Evolutionary conservation across 495 filamentous ascomycete species (phyloP).

Genomic region (Penicillium pancosmium): DNA sequence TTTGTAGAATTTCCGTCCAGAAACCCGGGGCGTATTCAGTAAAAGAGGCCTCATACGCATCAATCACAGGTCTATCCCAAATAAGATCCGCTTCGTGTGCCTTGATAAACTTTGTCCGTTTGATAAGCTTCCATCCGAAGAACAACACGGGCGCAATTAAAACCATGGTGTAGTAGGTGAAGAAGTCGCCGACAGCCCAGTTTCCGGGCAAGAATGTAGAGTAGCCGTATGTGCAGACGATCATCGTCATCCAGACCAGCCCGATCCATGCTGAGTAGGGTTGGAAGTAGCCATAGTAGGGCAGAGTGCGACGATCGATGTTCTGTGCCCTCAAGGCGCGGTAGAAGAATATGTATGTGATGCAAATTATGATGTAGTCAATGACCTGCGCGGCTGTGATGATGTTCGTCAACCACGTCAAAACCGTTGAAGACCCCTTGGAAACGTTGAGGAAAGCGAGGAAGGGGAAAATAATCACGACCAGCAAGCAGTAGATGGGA

Average conservation of each 20-base stretch:
- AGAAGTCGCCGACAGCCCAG: slow-evolving; percentile 54
- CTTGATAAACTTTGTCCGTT: slow-evolving; percentile 50
- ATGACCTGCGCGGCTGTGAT: slow-evolving; percentile 32
- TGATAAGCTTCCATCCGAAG: slow-evolving; percentile 58
- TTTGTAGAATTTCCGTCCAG: slow-evolving; percentile 16
- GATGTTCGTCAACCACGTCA: slow-evolving; percentile 38
- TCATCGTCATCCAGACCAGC: slow-evolving; percentile 40
- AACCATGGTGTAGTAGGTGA: slow-evolving; percentile 61
- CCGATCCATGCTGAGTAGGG: slow-evolving; percentile 58
- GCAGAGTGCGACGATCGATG: slow-evolving; percentile 52
- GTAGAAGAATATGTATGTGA: slow-evolving; percentile 62
- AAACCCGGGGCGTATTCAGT: slow-evolving; percentile 15
- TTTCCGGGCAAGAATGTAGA: slow-evolving; percentile 45
- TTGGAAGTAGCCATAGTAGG: slow-evolving; percentile 60
- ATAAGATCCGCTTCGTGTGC: slow-evolving; percentile 55
- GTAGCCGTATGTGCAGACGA: slow-evolving; percentile 57
- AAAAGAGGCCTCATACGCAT: slow-evolving; percentile 26
- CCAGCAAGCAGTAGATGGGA: slow-evolving; percentile 42
- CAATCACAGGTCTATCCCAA: slow-evolving; percentile 47
- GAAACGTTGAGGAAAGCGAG: slow-evolving; percentile 38
- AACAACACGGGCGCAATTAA: slow-evolving; percentile 49
- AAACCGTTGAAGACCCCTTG: slow-evolving; percentile 27
- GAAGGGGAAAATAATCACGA: slow-evolving; percentile 42
- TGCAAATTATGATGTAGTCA: slow-evolving; percentile 39
- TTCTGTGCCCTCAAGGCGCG: slow-evolving; percentile 56